Base-by-base conservation (phyloP, 2,329 filamentous ascomycete genomes). In the Aspergillus sp. region DNA sequence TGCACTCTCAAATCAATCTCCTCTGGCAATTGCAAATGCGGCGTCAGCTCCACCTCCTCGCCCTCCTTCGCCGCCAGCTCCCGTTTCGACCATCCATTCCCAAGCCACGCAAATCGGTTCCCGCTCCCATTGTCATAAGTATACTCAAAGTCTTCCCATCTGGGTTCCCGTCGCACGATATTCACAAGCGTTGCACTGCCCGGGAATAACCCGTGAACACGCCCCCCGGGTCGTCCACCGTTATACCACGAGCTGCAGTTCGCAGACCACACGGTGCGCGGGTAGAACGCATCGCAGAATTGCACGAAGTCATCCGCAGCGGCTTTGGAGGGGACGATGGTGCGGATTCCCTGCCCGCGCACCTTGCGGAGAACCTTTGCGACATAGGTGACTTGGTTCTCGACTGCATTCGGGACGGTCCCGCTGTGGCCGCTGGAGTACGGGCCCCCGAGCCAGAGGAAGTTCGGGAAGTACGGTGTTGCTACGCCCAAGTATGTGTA, bases 241-340 rank as follows among this genome's bases (percentile, higher is more conserved):
- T 88, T 88, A 50, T 85, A 85, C 85, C 85, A 88, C 0, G 80
- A 84, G 20, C 20, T 37, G 78, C 85, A 88, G 48, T 80, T 78
- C 1, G 52, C 64, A 0, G 63, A 62, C 62, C 63, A 70, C 2
- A 78, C 76, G 2, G 75, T 79, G 12, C 69, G 71, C 1, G 74
- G 73, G 54, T 75, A 77, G 59, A 77, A 78, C 0, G 66, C 64
- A 50, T 79, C 76, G 41, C 67, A 64, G 45, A 70, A 68, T 20
- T 65, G 63, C 41, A 67, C 55, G 39, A 69, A 70, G 22, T 86
- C 83, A 37, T 86, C 82, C 0, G 84, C 70, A 0, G 85, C 85
- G 25, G 71, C 68, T 42, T 74, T 73, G 0, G 74, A 77, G 0
- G 84, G 83, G 1, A 64, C 62, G 5, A 88, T 76, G 0, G 80